Percentiles rank a stretch among this genome's conserved stretches.
Conservation (phyloP, 2,329 filamentous ascomycete species). For the Nigrospora osmanthi region DNA sequence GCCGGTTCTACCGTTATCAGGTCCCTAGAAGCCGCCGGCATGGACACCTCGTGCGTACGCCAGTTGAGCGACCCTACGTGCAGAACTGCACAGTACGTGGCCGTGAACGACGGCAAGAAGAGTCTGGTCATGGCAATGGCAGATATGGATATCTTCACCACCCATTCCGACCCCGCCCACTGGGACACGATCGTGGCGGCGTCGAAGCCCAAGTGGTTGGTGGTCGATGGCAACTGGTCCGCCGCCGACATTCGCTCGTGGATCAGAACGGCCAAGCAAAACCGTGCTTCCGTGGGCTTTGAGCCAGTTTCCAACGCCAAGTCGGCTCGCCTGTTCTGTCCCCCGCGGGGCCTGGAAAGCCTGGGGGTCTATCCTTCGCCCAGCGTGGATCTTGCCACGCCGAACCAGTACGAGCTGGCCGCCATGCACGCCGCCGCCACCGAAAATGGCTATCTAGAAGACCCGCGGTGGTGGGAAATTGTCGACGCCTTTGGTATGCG, state of each 20-base stretch:
- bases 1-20: constrained; percentile 68
- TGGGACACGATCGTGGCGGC: constrained; percentile 54
- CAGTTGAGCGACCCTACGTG: constrained; percentile 42
- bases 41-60: constrained; percentile 58
- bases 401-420: constrained; percentile 74
- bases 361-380: constrained; percentile 50
- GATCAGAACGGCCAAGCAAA: constrained; percentile 51
- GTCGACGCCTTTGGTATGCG: constrained; percentile 75
- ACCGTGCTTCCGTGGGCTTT: constrained; percentile 59
- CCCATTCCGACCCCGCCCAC: constrained; percentile 39
- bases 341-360: constrained; percentile 23
- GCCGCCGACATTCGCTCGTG: constrained; percentile 58
- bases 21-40: constrained; percentile 54
- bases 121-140: constrained; percentile 90
- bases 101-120: constrained; percentile 77
- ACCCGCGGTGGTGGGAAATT: constrained; percentile 66
- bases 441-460: constrained; percentile 59
- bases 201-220: constrained; percentile 63
- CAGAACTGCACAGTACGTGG: constrained; percentile 84
- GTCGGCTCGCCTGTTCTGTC: constrained; percentile 58
- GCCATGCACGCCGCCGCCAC: constrained; percentile 71
- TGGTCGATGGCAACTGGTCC: constrained; percentile 85
- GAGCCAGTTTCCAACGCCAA: constrained; percentile 87
- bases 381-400: constrained; percentile 67
- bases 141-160: constrained; percentile 81